These are phyloP conservation scores for Phialemoniopsis sp. DNA, from an alignment of 2,329 filamentous ascomycete genomes.

Conservation along the genomic window DNA sequence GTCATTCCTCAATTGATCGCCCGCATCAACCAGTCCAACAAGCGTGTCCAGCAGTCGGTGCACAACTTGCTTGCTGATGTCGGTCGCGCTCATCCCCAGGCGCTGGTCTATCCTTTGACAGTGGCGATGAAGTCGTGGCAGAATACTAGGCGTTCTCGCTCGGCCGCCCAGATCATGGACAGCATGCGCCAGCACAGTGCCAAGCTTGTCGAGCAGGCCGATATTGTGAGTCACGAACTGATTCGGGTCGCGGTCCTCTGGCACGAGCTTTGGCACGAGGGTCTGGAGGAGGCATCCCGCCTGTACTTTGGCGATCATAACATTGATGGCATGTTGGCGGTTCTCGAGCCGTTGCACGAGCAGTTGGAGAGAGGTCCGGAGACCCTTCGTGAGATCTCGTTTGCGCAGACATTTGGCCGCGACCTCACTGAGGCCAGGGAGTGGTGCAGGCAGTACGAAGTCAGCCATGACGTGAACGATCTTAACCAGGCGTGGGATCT, in stretches of 20 bases:
- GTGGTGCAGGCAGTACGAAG: slow-evolving; percentile 90
- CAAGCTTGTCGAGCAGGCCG: slow-evolving; percentile 88
- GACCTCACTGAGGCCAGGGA: slow-evolving; percentile 93
- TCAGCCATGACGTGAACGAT: slow-evolving; percentile 86
- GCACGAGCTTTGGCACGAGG: slow-evolving; percentile 99
- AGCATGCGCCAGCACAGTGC: slow-evolving; percentile 95
- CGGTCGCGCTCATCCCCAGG: slow-evolving; percentile 90
- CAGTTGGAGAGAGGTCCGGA: slow-evolving; percentile 88
- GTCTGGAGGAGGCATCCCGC: slow-evolving; percentile 90
- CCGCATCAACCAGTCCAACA: slow-evolving; percentile 93
- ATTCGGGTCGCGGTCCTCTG: slow-evolving; percentile 95
- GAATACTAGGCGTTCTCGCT: slow-evolving; percentile 76
- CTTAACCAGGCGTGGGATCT: slow-evolving; percentile 98
- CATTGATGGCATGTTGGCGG: slow-evolving; percentile 94
- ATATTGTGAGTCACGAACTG: slow-evolving; percentile 90
- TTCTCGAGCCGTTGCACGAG: slow-evolving; percentile 84
- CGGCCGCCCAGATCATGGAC: slow-evolving; percentile 92
- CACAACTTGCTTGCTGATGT: slow-evolving; percentile 91
- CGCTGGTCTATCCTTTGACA: slow-evolving; percentile 92
- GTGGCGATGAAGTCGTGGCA: slow-evolving; percentile 95
- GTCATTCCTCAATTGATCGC: slow-evolving; percentile 97
- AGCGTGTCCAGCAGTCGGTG: slow-evolving; percentile 81
- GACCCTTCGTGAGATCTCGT: slow-evolving; percentile 92
- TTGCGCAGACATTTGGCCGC: slow-evolving; percentile 93
- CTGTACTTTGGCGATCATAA: slow-evolving; percentile 98